Conservation (phyloP, 139 green algal genomes). For the Chlamydomonas sp. region DNA sequence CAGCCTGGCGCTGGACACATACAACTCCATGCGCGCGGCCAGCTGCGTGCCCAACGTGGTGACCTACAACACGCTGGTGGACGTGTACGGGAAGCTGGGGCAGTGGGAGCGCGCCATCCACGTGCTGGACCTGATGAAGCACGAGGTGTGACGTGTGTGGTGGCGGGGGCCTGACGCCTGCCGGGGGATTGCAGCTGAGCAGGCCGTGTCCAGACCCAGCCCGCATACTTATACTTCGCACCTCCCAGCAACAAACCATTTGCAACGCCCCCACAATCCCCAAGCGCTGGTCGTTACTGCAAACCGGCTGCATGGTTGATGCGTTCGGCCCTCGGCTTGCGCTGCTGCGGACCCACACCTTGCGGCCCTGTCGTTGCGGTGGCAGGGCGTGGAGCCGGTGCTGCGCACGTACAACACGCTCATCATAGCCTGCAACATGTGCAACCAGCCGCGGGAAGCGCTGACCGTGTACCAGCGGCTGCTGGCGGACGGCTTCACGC, state of each 20-base stretch:
- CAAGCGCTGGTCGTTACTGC: no score
- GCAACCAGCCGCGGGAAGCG: constrained; percentile 79
- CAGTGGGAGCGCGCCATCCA: constrained; percentile 72
- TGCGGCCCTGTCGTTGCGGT: no score
- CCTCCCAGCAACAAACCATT: no score
- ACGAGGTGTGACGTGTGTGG: constrained; percentile 38
- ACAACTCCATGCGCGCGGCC: constrained; percentile 68
- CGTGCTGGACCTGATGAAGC: constrained; percentile 62
- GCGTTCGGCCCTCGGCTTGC: no score
- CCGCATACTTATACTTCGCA: no score
- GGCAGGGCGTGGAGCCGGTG: constrained; percentile 79
- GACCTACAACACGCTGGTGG: constrained; percentile 74
- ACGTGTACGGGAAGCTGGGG: constrained; percentile 81
- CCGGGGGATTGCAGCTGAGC: not conserved
- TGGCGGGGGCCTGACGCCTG: not conserved
- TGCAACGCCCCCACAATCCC: no score
- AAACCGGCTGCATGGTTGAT: no score
- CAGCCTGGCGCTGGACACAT: constrained; percentile 72
- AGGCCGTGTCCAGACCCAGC: not conserved
- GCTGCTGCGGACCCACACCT: no score
- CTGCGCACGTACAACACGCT: constrained; percentile 90
- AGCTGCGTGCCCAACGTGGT: constrained; percentile 66
- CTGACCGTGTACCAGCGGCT: constrained; percentile 68
- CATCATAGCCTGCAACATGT: constrained; percentile 91
- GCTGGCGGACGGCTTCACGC: constrained; percentile 58